A percentile compares a stretch with the other conserved stretches of the same genome.
These are phyloP conservation scores for Leccinellum luteum DNA, from an alignment of 768 basidiomycete species.

Conservation along the genomic window DNA sequence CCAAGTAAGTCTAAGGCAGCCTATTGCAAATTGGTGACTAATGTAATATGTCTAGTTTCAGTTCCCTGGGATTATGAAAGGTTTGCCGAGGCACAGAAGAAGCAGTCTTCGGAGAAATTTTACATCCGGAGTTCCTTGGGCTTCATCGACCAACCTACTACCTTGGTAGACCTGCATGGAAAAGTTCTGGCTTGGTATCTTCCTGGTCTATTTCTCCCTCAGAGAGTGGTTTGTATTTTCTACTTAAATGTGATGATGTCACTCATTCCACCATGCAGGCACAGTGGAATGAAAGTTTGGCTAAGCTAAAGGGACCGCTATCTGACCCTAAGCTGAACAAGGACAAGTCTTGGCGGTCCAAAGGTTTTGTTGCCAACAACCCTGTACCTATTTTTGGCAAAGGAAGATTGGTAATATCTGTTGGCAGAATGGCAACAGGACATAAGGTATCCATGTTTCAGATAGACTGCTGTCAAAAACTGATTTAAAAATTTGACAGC, in stretches of 20 bases:
- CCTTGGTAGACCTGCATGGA: not conserved
- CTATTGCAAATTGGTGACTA: not conserved
- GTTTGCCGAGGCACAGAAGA: not conserved
- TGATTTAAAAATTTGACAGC: not conserved
- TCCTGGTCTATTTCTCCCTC: not conserved
- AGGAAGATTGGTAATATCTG: not conserved
- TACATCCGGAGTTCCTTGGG: not conserved
- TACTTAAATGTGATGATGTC: not conserved
- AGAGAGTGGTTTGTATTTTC: not conserved
- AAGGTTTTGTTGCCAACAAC: not conserved
- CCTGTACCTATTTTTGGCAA: not conserved
- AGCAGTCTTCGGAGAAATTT: not conserved
- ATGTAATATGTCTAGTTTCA: not conserved
- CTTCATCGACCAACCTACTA: not conserved
- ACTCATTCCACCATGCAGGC: not conserved
- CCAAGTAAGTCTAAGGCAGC: not conserved
- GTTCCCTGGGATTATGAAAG: not conserved
- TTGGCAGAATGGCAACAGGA: not conserved
- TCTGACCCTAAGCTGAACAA: not conserved
- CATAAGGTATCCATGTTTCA: not conserved
- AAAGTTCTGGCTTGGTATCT: not conserved
- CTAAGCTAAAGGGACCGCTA: not conserved
- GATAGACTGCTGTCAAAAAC: not conserved
- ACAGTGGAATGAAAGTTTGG: not conserved
- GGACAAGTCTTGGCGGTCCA: not conserved